Base-by-base conservation (phyloP, 371 early-diverging fungal species). In the Ordospora pajunii region DNA sequence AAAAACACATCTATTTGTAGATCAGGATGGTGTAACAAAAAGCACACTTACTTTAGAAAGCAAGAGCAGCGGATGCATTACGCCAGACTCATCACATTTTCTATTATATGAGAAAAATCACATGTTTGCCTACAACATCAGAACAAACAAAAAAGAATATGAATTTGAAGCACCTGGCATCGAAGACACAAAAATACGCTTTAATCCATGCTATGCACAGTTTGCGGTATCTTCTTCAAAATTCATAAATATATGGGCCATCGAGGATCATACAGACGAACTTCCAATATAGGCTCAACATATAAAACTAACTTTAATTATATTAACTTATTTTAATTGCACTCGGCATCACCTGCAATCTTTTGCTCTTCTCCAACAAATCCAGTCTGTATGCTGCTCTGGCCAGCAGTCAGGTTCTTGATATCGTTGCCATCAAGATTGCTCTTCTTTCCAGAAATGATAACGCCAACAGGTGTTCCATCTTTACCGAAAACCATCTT, bases 61-160 rank as follows among this genome's bases (percentile, higher is more conserved):
- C 23, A 37, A 37, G 3, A 48, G 65, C 11, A 27, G 19, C 5
- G 74, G 74, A 11, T 74, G 63, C 54, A 54, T 53, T 21, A 66
- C 69, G 0, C 48, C 65, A 19, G 74, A 65, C 46, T 65, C 75
- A 46, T 43, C 64, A n/a, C 42, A 62, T 14, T 52, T 78, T 19
- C 23, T 78, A 14, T 74, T 74, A 42, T 22, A 46, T 11, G 27
- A 52, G 19, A 37, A 17, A 27, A 78, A 67, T 14, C 43, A 50
- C n/a, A 42, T 78, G 14, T 67, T 78, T 27, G 51, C 51, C 0
- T 78, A 78, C 43, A 52, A 37, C 43, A 74, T 74, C 12, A 21
- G 10, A 23, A 53, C 65, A 23, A 62, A 46, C 22, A 73, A 68
- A 40, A 53, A 21, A n/a, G 1, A 74, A 5, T 58, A 51, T 37